phyloP scores from a whole-genome alignment of 345 rosid species.

The Litchi chinensis region DNA sequence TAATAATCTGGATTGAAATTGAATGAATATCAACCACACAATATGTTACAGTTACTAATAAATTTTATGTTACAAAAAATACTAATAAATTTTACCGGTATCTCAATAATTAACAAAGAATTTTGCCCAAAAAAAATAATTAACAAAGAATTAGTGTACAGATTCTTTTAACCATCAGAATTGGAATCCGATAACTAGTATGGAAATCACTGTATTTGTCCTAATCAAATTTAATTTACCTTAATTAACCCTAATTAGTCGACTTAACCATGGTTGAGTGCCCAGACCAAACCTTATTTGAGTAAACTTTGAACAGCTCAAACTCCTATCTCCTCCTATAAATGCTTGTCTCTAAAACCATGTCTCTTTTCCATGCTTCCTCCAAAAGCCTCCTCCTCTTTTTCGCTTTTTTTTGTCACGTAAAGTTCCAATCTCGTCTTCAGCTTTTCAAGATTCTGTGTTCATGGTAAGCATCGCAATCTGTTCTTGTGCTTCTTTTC shows the following conservation, averaged over 20 bases:
- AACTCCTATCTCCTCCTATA: conserved; percentile 15
- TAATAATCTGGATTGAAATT: too few relatives aligned
- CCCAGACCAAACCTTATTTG: neutral
- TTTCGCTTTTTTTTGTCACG: neutral
- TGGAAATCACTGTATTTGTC: too few relatives aligned
- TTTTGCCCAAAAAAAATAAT: neutral
- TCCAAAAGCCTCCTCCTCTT: neutral
- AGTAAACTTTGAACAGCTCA: too few relatives aligned
- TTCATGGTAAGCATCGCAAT: neutral
- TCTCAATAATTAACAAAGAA: too few relatives aligned
- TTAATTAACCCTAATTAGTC: neutral
- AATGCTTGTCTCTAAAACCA: conserved; percentile 9
- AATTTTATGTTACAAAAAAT: too few relatives aligned
- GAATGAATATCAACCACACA: too few relatives aligned
- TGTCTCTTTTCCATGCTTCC: neutral
- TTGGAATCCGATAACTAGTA: too few relatives aligned
- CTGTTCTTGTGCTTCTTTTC: too few relatives aligned
- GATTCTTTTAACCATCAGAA: neutral
- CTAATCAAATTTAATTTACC: neutral
- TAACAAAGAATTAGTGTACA: neutral
- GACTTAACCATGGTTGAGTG: conserved; percentile 7
- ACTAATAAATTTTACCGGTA: too few relatives aligned
- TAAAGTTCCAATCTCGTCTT: neutral
- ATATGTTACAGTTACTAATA: too few relatives aligned
- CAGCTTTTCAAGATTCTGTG: neutral